Base-by-base conservation (phyloP, 2,329 filamentous ascomycete genomes). In the Ceratocystis colombiana region DNA sequence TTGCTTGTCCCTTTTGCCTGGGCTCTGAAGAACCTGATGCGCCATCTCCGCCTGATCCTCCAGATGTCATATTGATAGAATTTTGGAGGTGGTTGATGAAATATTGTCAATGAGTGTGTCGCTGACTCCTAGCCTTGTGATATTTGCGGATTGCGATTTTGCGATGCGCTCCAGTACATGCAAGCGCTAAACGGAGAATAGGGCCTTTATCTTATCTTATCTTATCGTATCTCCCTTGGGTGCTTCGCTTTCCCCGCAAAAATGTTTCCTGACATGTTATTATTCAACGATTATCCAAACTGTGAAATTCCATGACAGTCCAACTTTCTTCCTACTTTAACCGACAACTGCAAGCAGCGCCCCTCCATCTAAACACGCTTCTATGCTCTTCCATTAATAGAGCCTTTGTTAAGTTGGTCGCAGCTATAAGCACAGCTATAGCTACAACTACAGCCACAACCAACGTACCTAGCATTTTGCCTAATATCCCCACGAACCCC, bases 1-100 rank as follows among this genome's bases (percentile, higher is more conserved):
- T 96, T 71, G 92, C 91, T 73, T 86, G 87, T 66, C 91, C 88
- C 74, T 87, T 95, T 75, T 93, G 78, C 57, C 81, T 79, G 1
- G 82, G 82, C 45, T 78, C 80, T 69, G 83, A 80, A 17, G 82
- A 80, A 57, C 84, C 84, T 12, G 84, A 82, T 17, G 79, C 73
- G 22, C 79, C 73, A 70, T 86, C 83, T 45, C 79, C 79, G 67
- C 76, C 77, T 48, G 48, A 50, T n/a, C 59, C 57, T 28, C 61
- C 64, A 17, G 48, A 20, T 61, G 64, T 64, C 64, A 64, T 64
- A 46, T 63, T 61, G 64, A 66, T 65, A n/a, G 12, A 61, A 44
- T 44, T 12, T 22, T 53, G 25, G 3, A 17, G 15, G 22, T 20
- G 25, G 25, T 25, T 48, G 62, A 61, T 64, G 44, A 30, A 61